A percentile compares a stretch with the other conserved stretches of the same genome.
These are phyloP conservation scores for Albifimbria verrucaria DNA, from an alignment of 2,329 filamentous ascomycete genomes.

Conservation along the genomic window DNA sequence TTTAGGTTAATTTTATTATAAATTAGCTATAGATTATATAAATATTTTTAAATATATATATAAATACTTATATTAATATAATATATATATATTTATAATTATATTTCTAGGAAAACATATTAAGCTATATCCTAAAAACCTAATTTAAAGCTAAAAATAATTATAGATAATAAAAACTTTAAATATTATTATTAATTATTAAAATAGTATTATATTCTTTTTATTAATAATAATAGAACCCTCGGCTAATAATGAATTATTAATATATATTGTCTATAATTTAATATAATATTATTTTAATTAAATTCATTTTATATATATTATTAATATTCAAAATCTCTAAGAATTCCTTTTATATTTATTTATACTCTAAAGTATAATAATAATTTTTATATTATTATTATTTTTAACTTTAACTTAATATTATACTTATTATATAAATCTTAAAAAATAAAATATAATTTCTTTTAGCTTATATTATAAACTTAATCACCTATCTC, in stretches of 20 bases:
- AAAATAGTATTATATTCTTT: neutral
- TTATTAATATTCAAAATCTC: neutral
- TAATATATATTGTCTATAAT: neutral
- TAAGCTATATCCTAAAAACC: neutral
- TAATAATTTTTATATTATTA: constrained; percentile 1
- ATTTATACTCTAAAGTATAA: neutral
- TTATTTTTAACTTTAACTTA: neutral
- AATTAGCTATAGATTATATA: neutral
- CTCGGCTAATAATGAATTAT: neutral
- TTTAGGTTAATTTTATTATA: neutral
- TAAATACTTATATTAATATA: constrained; percentile 1
- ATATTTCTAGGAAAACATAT: constrained; percentile 1
- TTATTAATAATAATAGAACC: neutral
- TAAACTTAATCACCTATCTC: neutral
- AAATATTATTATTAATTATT: constrained; percentile 1
- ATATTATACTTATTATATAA: neutral
- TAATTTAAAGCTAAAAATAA: neutral
- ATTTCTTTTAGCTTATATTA: neutral
- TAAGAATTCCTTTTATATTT: neutral
- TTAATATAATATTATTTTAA: neutral
- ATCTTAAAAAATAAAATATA: neutral
- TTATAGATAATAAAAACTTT: neutral
- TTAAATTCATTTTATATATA: too few relatives aligned
- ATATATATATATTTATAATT: constrained; percentile 1
- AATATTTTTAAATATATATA: neutral